Evolutionary conservation across 257 asterid species (phyloP).

Genomic region (Nicotiana obtusifolia): DNA sequence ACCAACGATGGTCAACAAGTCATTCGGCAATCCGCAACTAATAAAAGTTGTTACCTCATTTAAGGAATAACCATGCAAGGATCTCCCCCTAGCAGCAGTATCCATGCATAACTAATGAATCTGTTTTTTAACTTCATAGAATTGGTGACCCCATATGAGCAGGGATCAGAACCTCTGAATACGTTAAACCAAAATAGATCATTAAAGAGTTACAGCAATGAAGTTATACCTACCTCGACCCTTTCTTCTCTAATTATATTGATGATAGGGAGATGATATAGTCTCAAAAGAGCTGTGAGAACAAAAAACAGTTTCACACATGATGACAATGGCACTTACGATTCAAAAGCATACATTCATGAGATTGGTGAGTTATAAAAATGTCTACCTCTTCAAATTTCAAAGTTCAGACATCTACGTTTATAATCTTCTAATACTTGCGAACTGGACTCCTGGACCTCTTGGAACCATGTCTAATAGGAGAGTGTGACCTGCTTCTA

Average conservation of each 20-base stretch:
- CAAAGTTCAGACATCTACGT: conserved; percentile 45
- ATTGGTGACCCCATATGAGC: conserved; percentile 17
- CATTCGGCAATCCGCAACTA: conserved; percentile 15
- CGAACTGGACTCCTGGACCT: conserved; percentile 73
- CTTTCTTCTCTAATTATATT: conserved; percentile 59
- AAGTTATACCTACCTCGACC: conserved; percentile 69
- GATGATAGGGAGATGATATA: conserved; percentile 67
- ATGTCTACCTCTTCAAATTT: conserved; percentile 79
- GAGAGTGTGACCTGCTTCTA: conserved; percentile 86
- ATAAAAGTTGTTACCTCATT: conserved; percentile 36
- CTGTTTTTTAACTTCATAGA: conserved; percentile 19
- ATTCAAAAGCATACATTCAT: conserved; percentile 56
- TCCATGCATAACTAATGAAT: conserved; percentile 28
- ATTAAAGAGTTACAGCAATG: conserved; percentile 23
- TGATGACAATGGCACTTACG: conserved; percentile 40
- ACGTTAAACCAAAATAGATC: conserved; percentile 13
- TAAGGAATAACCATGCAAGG: conserved; percentile 12
- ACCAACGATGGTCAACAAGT: conserved; percentile 13
- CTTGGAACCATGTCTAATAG: conserved; percentile 51
- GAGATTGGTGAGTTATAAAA: conserved; percentile 36
- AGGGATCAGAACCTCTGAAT: conserved; percentile 18
- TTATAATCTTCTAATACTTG: conserved; percentile 45
- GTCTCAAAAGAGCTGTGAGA: conserved; percentile 90
- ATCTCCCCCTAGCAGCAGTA: conserved; percentile 35
- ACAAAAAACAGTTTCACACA: conserved; percentile 72